These are phyloP conservation scores for Apostasia shenzhenica DNA, from an alignment of 106 monocot genomes.

Conservation along the genomic window DNA sequence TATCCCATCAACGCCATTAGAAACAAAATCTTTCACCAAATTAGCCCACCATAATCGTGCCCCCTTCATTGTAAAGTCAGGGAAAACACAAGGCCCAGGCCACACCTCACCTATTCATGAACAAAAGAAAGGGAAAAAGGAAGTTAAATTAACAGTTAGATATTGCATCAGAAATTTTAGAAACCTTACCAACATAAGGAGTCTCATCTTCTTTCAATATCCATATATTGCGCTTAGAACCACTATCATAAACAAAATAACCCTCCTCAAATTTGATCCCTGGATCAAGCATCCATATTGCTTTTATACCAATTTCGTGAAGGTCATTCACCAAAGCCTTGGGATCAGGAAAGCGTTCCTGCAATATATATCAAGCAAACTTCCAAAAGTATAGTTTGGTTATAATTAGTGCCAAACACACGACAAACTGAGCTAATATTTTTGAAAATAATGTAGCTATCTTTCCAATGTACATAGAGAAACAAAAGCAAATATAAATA, in stretches of 20 bases:
- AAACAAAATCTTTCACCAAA: constrained; percentile 73
- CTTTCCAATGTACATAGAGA: too few relatives aligned
- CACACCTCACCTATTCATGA: constrained; percentile 64
- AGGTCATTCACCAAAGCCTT: constrained; percentile 77
- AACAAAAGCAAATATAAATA: too few relatives aligned
- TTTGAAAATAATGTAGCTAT: too few relatives aligned
- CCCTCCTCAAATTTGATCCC: constrained; percentile 90
- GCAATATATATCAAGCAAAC: constrained; percentile 7
- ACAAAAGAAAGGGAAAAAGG: constrained; percentile 1
- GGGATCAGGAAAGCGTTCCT: constrained; percentile 92
- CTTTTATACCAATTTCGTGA: constrained; percentile 71
- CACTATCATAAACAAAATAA: constrained; percentile 91
- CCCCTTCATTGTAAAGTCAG: constrained; percentile 75
- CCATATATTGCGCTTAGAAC: constrained; percentile 72
- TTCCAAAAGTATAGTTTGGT: background rate
- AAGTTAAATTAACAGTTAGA: background rate
- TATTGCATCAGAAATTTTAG: background rate
- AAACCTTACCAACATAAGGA: constrained; percentile 70
- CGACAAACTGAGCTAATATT: too few relatives aligned
- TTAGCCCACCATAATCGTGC: constrained; percentile 87
- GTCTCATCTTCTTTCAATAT: constrained; percentile 60
- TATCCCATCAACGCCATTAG: constrained; percentile 98
- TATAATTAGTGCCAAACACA: too few relatives aligned
- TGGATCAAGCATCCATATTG: constrained; percentile 99
- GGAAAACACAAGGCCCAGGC: constrained; percentile 98